Evolutionary conservation across 2,329 filamentous ascomycete species (phyloP), one percentile per base, ranked within the genome.

Genomic region (Penicillium brevicompactum): DNA sequence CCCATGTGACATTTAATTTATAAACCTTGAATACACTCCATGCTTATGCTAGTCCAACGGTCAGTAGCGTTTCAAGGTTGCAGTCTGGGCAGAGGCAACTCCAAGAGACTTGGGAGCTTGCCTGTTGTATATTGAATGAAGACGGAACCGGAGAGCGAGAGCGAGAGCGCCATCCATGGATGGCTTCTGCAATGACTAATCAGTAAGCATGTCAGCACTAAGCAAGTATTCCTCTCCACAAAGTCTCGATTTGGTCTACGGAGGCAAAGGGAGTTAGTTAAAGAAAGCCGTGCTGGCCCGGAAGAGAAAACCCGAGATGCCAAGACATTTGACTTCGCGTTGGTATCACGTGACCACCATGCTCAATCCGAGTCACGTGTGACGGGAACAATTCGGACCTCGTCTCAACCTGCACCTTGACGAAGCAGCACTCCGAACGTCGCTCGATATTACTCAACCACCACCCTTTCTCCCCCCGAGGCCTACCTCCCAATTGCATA

Each of bases 361-460:
- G n/a, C n/a, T n/a, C n/a, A 41, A 41, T 21, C 38, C 38, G 38
- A 16, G 14, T 8, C 61, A 64, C 62, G 62, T 64, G 62, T 63
- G 49, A 56, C 62, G 55, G 63, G 63, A 66, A 66, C 60, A 62
- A 65, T 60, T 65, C 63, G 63, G 63, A 58, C 60, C 57, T 60
- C 51, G 50, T 59, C 60, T 65, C 59, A 63, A 63, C 58, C 60
- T 64, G 57, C 58, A 60, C 59, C 58, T 63, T 55, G 59, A 60
- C 52, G 55, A 60, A 57, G 53, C 42, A 59, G 58, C 58, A 54
- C 61, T 61, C 64, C 59, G 54, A 59, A 59, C 62, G 63, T 66
- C 63, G 63, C 55, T 61, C 60, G 62, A 53, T 62, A 65, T 62
- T 65, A 63, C 56, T 53, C 59, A 58, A 61, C 61, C 63, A 62